Conservation (phyloP, 768 basidiomycete genomes). For the Leucocoprinus leucothites region DNA sequence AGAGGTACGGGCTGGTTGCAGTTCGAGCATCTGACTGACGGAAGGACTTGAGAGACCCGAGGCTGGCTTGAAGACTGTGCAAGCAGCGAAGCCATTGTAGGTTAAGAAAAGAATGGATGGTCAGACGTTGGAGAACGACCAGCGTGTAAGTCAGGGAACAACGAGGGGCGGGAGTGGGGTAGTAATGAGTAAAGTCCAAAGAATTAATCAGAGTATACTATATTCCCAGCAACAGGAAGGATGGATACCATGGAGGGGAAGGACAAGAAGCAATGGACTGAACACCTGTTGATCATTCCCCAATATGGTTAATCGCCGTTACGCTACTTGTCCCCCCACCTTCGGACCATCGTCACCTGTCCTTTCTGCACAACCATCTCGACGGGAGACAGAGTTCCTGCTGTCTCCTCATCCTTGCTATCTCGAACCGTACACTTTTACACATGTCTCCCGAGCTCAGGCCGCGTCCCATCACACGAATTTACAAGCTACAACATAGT, state of each 20-base stretch:
- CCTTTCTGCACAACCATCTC: background rate
- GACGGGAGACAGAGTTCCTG: too few relatives aligned
- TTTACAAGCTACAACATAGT: too few relatives aligned
- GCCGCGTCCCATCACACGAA: too few relatives aligned
- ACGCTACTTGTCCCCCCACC: too few relatives aligned
- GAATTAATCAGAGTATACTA: conserved; percentile 7
- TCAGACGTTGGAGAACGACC: background rate
- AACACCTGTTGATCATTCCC: too few relatives aligned
- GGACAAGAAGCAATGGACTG: too few relatives aligned
- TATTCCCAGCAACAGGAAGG: conserved; percentile 8
- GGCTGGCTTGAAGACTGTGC: conserved; percentile 23
- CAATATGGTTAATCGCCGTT: conserved; percentile 7
- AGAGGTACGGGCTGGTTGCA: conserved; percentile 73
- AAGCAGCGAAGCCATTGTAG: conserved; percentile 30
- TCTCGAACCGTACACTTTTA: too few relatives aligned
- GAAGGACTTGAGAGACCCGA: conserved; percentile 73
- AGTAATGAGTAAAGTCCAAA: too few relatives aligned
- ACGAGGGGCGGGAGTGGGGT: background rate
- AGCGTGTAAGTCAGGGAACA: conserved; percentile 5
- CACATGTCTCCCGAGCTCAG: too few relatives aligned
- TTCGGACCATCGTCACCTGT: background rate
- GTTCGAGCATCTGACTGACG: conserved; percentile 81
- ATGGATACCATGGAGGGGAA: background rate
- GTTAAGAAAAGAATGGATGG: conserved; percentile 5
- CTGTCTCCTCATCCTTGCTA: too few relatives aligned